Percentiles rank a stretch among this genome's conserved stretches.
Conservation (phyloP, 768 basidiomycete genomes). For the Pleurotus ostreatus region DNA sequence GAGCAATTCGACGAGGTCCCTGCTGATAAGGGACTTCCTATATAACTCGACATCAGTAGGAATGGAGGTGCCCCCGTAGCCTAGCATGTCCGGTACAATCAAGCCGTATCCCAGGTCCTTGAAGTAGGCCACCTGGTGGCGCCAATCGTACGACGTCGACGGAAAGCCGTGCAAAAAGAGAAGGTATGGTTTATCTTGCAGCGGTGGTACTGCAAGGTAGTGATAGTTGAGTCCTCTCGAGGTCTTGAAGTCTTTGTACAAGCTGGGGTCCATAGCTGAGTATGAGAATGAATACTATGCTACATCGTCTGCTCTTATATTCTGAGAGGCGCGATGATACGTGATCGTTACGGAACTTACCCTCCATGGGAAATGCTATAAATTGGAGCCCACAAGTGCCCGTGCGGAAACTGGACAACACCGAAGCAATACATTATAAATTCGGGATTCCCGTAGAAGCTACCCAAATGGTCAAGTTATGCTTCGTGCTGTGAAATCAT, state of each 20-base stretch:
- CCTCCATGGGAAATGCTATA: no score
- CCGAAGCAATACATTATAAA: no score
- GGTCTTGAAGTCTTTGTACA: conserved; percentile 26
- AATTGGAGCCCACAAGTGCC: no score
- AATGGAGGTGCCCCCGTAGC: conserved; percentile 47
- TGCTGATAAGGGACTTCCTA: conserved; percentile 24
- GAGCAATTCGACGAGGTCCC: conserved; percentile 39
- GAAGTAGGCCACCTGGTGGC: conserved; percentile 34
- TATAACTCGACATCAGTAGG: conserved; percentile 35
- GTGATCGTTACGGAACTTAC: no score
- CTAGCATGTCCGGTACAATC: conserved; percentile 48
- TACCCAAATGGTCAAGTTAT: no score
- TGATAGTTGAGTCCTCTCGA: conserved; percentile 30
- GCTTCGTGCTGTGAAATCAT: no score
- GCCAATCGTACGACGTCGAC: conserved; percentile 36
- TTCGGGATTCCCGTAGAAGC: no score
- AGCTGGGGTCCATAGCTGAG: not conserved
- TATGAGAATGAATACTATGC: no score
- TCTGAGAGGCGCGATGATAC: no score
- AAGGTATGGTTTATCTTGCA: conserved; percentile 26
- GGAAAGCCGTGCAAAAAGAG: conserved; percentile 48
- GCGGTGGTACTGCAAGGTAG: conserved; percentile 26
- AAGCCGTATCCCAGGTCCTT: conserved; percentile 36
- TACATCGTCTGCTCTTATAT: no score
- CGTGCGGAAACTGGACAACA: no score